Evolutionary conservation across 352 stramenopile species (phyloP).

Genomic region (Phytophthora pluvialis): DNA sequence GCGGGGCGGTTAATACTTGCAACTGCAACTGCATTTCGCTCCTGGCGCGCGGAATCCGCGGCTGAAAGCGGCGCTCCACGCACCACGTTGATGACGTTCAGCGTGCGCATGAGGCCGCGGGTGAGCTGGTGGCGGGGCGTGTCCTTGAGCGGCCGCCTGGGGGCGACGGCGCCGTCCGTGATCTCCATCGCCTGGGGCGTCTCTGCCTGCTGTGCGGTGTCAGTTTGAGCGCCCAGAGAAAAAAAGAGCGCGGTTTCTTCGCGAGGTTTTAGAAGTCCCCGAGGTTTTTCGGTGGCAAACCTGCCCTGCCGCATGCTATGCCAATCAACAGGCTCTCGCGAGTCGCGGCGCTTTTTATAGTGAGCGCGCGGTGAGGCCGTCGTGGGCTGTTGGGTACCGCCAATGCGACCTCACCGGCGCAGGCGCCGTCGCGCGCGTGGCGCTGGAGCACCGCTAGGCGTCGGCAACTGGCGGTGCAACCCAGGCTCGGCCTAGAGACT

Average conservation of each 20-base stretch:
- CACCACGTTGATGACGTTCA: conserved; percentile 96
- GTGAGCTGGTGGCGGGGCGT: conserved; percentile 86
- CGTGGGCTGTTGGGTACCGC: background rate
- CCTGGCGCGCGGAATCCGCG: background rate
- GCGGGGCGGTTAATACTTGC: no score
- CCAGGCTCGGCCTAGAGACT: background rate
- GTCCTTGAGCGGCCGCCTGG: conserved; percentile 41
- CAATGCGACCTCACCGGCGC: background rate
- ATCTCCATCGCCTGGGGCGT: conserved; percentile 29
- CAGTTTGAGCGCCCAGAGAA: conserved; percentile 35
- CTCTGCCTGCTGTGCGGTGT: conserved; percentile 23
- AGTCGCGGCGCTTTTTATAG: conserved; percentile 31
- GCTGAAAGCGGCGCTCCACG: conserved; percentile 12
- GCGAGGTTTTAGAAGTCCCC: conserved; percentile 34
- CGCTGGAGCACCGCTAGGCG: background rate
- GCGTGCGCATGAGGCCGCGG: conserved; percentile 94
- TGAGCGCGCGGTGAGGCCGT: background rate
- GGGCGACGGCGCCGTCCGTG: conserved; percentile 15
- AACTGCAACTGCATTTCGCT: background rate
- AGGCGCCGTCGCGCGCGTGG: conserved; percentile 7
- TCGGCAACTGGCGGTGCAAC: no score
- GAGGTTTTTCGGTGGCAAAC: conserved; percentile 41
- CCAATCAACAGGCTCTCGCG: background rate
- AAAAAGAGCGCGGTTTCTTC: conserved; percentile 30
- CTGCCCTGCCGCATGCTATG: conserved; percentile 18